Evolutionary conservation across 768 basidiomycete species (phyloP), one percentile per base, ranked within the genome.

Genomic region (Suillus decipiens): DNA sequence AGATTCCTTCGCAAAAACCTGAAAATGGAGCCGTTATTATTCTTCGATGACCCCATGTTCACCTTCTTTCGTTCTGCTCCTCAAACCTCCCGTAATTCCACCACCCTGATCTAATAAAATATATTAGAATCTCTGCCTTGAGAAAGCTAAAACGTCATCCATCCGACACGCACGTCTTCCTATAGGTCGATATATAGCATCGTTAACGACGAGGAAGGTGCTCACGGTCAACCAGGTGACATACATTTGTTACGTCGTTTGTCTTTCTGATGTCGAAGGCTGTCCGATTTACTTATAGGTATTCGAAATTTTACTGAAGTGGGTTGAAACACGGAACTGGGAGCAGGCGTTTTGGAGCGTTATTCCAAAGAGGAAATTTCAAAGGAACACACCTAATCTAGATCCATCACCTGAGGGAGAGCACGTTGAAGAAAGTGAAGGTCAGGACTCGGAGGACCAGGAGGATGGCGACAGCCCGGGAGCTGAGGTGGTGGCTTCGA

Each of bases 201-300:
- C 89, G 55, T 80, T 99, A 62, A 84, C 89, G 37, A 95, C 96
- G 11, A 88, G 97, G 65, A 99, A 98, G 71, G 95, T 99, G 37
- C 81, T 99, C 66, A 99, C 97, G 1, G 95, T 99, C 60, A 99
- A 99, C 75, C 97, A 98, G 77, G 86, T 84, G 48, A 53, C 75
- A 70, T 58, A 53, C 24, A 36, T 33, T 50, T 34, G 22, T 42
- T 61, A 56, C 59, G 50, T 60, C 22, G 58, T 36, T 55, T 24
- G 56, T 58, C 17, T 63, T 41, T 31, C 37, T 50, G 53, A 60
- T 58, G 12, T 43, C 56, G 39, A 39, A 41, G 24, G 39, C 55
- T 37, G 37, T 56, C 9, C 55, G 55, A 22, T 37, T 24, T 53
- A 53, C 55, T 9, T 63, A 68, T 58, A 83, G 80, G 90, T 91